Evolutionary conservation across 345 rosid species (phyloP).

Genomic region (Eucalyptus globulus): DNA sequence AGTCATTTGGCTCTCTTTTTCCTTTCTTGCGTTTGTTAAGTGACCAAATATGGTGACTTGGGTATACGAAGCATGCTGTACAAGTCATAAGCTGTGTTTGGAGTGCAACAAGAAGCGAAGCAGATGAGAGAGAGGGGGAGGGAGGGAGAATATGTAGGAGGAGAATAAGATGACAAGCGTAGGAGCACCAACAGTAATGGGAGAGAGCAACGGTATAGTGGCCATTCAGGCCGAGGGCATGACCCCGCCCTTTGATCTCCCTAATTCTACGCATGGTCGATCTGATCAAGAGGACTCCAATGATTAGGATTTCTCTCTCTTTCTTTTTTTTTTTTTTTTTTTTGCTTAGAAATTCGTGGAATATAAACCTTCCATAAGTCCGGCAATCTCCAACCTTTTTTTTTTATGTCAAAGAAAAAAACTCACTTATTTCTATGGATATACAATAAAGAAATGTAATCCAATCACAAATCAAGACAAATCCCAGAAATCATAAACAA

Average conservation of each 20-base stretch:
- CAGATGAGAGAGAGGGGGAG: neutral
- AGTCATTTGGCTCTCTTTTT: neutral
- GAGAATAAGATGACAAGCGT: neutral
- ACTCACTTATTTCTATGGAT: no score
- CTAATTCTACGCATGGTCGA: neutral
- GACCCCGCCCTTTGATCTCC: neutral
- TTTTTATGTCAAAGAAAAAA: no score
- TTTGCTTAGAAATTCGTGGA: neutral
- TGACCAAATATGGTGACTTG: neutral
- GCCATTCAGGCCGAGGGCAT: conserved; percentile 7
- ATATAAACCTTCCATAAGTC: neutral
- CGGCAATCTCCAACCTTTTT: neutral
- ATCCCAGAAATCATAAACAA: no score
- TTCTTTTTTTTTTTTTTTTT: no score
- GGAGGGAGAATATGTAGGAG: neutral
- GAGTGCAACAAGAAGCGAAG: neutral
- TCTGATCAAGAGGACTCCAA: neutral
- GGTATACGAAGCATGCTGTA: neutral
- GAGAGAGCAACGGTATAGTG: neutral
- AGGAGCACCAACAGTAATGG: neutral
- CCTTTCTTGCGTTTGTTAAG: neutral
- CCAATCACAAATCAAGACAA: no score
- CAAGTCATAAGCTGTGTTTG: neutral
- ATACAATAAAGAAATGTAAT: no score
- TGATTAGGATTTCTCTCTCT: neutral